These are phyloP conservation scores for Amanita rubescens DNA, from an alignment of 768 basidiomycete genomes.

Conservation along the genomic window DNA sequence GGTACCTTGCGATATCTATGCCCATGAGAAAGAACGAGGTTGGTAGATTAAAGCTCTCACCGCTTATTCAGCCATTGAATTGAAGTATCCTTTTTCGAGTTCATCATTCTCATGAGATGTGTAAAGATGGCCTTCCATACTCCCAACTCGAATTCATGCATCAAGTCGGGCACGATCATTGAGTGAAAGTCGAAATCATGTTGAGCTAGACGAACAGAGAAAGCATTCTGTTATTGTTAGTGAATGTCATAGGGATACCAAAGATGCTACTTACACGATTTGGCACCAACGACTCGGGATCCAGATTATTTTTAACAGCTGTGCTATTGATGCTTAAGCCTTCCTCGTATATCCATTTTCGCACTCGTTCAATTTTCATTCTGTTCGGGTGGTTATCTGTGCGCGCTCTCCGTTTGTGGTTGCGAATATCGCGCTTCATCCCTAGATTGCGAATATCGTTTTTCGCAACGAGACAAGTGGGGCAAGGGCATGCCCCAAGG, in stretches of 20 bases:
- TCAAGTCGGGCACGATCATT: conserved; percentile 21
- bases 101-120: conserved; percentile 27
- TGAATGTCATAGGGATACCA: conserved; percentile 17
- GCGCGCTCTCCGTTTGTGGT: conserved; percentile 7
- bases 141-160: not conserved
- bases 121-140: conserved; percentile 28
- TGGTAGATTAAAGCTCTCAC: conserved; percentile 5
- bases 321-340: conserved; percentile 15
- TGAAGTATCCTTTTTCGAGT: conserved; percentile 10
- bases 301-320: conserved; percentile 14
- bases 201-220: conserved; percentile 14
- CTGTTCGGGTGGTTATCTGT: not conserved
- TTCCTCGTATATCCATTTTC: conserved; percentile 16
- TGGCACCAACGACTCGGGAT: conserved; percentile 15
- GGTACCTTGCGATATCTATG: conserved; percentile 20
- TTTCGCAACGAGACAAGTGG: conserved; percentile 23
- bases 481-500: conserved; percentile 28
- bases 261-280: conserved; percentile 18
- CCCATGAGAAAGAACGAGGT: not conserved
- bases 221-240: conserved; percentile 14
- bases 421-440: conserved; percentile 13
- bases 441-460: conserved; percentile 23
- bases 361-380: conserved; percentile 13
- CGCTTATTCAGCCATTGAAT: conserved; percentile 17
- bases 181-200: conserved; percentile 20